Base-by-base conservation (phyloP, 75 land plant species). In the Adiantum capillusveneris region DNA sequence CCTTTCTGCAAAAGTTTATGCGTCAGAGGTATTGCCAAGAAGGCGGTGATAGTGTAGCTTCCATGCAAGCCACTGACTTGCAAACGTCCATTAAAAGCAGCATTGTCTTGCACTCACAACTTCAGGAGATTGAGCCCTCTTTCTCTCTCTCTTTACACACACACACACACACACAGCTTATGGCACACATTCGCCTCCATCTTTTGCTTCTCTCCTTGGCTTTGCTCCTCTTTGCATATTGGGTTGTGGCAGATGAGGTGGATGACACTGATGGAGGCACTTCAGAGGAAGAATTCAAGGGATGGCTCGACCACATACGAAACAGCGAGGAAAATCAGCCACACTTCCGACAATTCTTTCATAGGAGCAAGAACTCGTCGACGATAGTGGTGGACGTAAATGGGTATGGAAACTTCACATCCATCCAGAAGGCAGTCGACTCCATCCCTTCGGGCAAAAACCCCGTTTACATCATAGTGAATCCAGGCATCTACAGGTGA, bases 401-500 rank as follows among this genome's bases (percentile, higher is more conserved):
- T 25, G 76, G 79, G 0, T 42, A 51, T 18, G 98, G 98, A 14
- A 80, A 88, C 58, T 93, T 85, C 66, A 76, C 74, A 6, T 56
- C 81, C 0, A 70, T 93, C 9, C 86, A 85, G 57, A 82, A 61
- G 18, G 98, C 98, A 26, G 57, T 93, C 58, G 81, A 93, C 56
- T 82, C 90, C 22, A 70, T 93, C 0, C 94, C 98, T 11, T 26
- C 59, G 19, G 61, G 79, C 44, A 44, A 74, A 12, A 73, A 79
- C 27, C 75, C 81, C 31, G 85, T 87, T 5, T 68, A 79, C 30
- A 87, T 91, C 71, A 77, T 72, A 41, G 78, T 91, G 49, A 71
- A 79, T 65, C 75, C 92, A 18, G 97, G 97, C 9, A 73, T 71
- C 18, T 91, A 84, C 66, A 77, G 44, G 97, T 91, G 53, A 27